Evolutionary conservation across 208 protist species (phyloP).

Genomic region (Lotmaria passim): DNA sequence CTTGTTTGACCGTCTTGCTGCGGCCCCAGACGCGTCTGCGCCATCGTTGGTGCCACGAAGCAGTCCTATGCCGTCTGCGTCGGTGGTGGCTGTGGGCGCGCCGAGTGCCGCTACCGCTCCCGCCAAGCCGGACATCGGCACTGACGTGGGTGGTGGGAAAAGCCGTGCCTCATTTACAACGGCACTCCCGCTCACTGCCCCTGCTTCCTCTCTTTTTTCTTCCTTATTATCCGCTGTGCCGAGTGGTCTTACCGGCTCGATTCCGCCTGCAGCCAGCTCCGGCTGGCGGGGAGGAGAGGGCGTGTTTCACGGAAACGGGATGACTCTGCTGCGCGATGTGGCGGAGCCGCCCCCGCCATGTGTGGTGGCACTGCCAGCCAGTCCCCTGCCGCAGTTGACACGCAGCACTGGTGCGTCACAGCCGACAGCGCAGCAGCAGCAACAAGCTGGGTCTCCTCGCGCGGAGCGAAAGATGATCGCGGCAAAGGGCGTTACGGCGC

Average conservation of each 20-base stretch:
- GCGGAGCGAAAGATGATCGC: too few species aligned
- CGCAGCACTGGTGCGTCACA: too few species aligned
- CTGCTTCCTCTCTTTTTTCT: too few species aligned
- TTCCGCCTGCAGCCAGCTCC: background rate
- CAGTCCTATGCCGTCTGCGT: background rate
- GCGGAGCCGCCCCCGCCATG: slow-evolving; percentile 1
- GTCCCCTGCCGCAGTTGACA: too few species aligned
- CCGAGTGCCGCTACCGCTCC: background rate
- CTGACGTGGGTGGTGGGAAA: too few species aligned
- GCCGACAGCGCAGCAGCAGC: too few species aligned
- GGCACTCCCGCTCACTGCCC: too few species aligned
- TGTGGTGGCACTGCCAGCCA: background rate
- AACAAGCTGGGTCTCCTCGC: too few species aligned
- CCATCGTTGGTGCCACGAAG: background rate
- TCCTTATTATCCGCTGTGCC: background rate
- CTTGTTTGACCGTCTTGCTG: slow-evolving; percentile 26
- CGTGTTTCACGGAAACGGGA: background rate
- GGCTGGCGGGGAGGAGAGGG: slow-evolving; percentile 10
- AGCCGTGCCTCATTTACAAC: too few species aligned
- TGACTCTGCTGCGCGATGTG: slow-evolving; percentile 17
- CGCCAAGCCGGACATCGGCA: background rate
- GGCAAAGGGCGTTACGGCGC: too few species aligned
- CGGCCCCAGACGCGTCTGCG: background rate
- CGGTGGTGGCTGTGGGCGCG: background rate
- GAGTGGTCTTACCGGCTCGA: background rate